Conservation (phyloP, 164 flowering plant species). For the Stephania yunnanensis region DNA sequence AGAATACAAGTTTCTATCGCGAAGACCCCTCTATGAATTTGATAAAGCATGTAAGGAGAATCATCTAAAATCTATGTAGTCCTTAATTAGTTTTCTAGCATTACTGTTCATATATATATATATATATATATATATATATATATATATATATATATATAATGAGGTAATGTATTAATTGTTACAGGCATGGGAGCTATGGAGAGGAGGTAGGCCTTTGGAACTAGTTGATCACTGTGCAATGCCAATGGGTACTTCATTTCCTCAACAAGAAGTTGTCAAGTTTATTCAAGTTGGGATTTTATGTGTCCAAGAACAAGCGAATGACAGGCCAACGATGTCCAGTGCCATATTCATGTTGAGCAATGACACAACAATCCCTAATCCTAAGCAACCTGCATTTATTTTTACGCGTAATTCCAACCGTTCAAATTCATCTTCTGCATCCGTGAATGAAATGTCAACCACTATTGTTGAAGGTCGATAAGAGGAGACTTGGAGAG, state of each 20-base stretch:
- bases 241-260: slow-evolving; percentile 5
- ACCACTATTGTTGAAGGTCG: slow-evolving; percentile 7
- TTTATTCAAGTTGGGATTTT: slow-evolving; percentile 9
- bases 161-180: too few species aligned
- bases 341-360: neutral
- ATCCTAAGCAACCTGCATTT: slow-evolving; percentile 9
- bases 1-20: slow-evolving; percentile 44
- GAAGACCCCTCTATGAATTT: slow-evolving; percentile 37
- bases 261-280: slow-evolving; percentile 4
- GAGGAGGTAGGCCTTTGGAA: slow-evolving; percentile 5
- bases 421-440: slow-evolving; percentile 2
- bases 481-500: neutral
- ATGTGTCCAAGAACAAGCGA: slow-evolving; percentile 12
- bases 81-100: neutral
- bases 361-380: neutral
- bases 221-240: neutral
- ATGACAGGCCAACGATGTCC: slow-evolving; percentile 8
- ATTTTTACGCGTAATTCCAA: neutral
- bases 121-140: too few species aligned
- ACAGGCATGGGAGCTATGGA: slow-evolving; percentile 11
- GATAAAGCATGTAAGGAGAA: slow-evolving; percentile 47
- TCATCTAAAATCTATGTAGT: neutral
- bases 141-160: neutral
- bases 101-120: neutral
- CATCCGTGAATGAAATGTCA: slow-evolving; percentile 3